These are phyloP conservation scores for Kurtzmaniella cleridarum DNA, from an alignment of 805 yeast species.

Conservation along the genomic window DNA sequence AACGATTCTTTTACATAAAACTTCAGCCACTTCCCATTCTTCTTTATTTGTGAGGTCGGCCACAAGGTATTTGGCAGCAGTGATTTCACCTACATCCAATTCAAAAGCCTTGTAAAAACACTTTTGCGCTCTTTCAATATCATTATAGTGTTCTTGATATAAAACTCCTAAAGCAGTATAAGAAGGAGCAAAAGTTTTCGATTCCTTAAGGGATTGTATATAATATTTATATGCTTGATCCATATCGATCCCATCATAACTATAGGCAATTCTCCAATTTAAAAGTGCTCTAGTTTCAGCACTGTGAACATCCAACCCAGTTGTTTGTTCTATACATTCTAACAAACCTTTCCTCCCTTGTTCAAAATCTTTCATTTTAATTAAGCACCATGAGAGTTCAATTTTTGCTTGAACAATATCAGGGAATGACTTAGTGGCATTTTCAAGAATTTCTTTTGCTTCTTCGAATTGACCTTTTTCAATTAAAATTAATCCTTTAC, in stretches of 20 bases:
- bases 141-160: conserved; percentile 56
- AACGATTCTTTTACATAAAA: conserved; percentile 62
- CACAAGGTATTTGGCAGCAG: conserved; percentile 70
- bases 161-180: conserved; percentile 76
- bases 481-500: conserved; percentile 72
- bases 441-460: conserved; percentile 50
- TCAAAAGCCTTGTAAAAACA: conserved; percentile 90
- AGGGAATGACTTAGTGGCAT: conserved; percentile 46
- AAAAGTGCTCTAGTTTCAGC: conserved; percentile 54
- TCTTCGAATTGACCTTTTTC: conserved; percentile 54
- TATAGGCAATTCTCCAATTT: conserved; percentile 71
- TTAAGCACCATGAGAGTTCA: conserved; percentile 76
- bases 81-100: conserved; percentile 67
- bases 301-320: conserved; percentile 49
- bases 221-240: conserved; percentile 53
- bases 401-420: conserved; percentile 47
- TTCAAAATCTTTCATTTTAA: conserved; percentile 45
- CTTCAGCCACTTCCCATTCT: conserved; percentile 85
- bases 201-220: conserved; percentile 56
- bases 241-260: conserved; percentile 30
- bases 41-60: conserved; percentile 56
- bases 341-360: conserved; percentile 50
- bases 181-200: conserved; percentile 67
- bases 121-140: conserved; percentile 66
- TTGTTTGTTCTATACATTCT: conserved; percentile 35